Evolutionary conservation across 345 rosid species (phyloP).

Genomic region (Corchorus olitorius): DNA sequence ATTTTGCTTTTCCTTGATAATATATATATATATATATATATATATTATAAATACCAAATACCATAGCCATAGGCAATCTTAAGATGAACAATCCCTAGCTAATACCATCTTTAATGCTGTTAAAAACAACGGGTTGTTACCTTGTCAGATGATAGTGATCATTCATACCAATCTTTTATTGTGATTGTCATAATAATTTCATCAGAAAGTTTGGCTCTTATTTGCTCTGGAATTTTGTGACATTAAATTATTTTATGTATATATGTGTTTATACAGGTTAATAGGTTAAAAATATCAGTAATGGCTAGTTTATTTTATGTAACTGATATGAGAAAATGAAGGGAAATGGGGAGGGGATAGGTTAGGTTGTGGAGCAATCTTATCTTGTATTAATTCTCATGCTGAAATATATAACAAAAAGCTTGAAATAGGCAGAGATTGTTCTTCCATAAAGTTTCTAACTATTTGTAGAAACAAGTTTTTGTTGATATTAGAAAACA

Average conservation of each 20-base stretch:
- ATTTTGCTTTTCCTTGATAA: background rate
- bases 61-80: background rate
- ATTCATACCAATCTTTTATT: background rate
- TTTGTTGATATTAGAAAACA: background rate
- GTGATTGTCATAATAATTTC: background rate
- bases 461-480: conserved; percentile 19
- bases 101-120: background rate
- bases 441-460: conserved; percentile 1
- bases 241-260: background rate
- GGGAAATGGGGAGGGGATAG: background rate
- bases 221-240: background rate
- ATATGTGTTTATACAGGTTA: background rate
- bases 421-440: background rate
- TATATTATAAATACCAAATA: background rate
- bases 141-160: conserved; percentile 12
- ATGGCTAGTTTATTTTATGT: background rate
- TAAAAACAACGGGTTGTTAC: background rate
- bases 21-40: background rate
- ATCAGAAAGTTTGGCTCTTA: background rate
- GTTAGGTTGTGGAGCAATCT: background rate
- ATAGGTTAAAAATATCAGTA: background rate
- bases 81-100: background rate
- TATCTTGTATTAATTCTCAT: background rate
- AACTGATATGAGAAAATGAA: background rate
- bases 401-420: background rate